Evolutionary conservation across 768 basidiomycete species (phyloP).

Genomic region (Rhodosporidiobolus odoratus): DNA sequence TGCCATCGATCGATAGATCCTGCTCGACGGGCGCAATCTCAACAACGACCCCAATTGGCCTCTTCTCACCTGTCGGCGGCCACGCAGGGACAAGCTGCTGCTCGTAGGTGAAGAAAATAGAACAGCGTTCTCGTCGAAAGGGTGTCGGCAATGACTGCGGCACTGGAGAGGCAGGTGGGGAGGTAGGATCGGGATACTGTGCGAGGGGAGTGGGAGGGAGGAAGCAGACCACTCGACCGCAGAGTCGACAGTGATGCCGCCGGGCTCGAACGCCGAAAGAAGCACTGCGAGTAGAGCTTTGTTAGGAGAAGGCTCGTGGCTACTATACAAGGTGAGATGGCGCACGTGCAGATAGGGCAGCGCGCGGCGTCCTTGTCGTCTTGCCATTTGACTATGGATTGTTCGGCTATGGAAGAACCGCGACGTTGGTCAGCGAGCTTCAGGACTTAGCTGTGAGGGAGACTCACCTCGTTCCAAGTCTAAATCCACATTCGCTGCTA

Average conservation of each 20-base stretch:
- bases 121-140: conserved; percentile 65
- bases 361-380: conserved; percentile 67
- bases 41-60: conserved; percentile 1
- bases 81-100: conserved; percentile 52
- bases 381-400: conserved; percentile 91
- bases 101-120: conserved; percentile 80
- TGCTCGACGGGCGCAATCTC: conserved; percentile 46
- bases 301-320: conserved; percentile 7
- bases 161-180: neutral
- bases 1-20: conserved; percentile 26
- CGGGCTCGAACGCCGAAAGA: conserved; percentile 86
- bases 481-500: conserved; percentile 55
- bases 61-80: conserved; percentile 1
- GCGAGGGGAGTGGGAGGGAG: conserved; percentile 62
- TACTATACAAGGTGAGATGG: too few relatives aligned
- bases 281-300: conserved; percentile 43
- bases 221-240: conserved; percentile 85
- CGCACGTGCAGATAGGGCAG: conserved; percentile 68
- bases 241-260: conserved; percentile 93
- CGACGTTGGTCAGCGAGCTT: conserved; percentile 1
- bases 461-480: conserved; percentile 62
- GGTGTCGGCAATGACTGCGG: conserved; percentile 35
- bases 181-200: conserved; percentile 41
- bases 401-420: conserved; percentile 63
- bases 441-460: neutral